Evolutionary conservation across 2,329 filamentous ascomycete species (phyloP).

Genomic region (Bipolaris oryzae): DNA sequence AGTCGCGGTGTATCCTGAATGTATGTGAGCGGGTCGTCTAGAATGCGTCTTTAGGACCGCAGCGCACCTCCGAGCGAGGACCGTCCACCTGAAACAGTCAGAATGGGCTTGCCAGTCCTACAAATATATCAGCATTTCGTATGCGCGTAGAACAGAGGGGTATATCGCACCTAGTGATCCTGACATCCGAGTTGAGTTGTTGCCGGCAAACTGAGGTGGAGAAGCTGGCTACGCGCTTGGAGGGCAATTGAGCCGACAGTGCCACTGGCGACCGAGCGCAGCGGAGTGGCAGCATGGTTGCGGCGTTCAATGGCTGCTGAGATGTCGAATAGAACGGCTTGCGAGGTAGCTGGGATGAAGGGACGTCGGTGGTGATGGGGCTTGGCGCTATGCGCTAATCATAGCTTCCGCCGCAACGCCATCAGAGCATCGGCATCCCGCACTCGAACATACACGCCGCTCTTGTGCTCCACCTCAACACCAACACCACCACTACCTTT

Average conservation of each 20-base stretch:
- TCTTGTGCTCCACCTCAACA: constrained; percentile 11
- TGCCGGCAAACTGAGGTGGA: constrained; percentile 38
- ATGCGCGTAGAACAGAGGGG: background rate
- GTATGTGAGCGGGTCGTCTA: constrained; percentile 39
- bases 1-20: constrained; percentile 86
- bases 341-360: constrained; percentile 29
- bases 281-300: constrained; percentile 49
- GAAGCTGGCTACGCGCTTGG: constrained; percentile 35
- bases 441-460: constrained; percentile 19
- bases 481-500: constrained; percentile 1
- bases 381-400: constrained; percentile 31
- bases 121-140: constrained; percentile 16
- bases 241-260: constrained; percentile 41
- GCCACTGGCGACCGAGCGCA: constrained; percentile 49
- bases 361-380: constrained; percentile 24
- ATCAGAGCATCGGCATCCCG: constrained; percentile 30
- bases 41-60: constrained; percentile 9
- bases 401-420: constrained; percentile 32
- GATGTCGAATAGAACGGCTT: constrained; percentile 35
- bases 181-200: constrained; percentile 72
- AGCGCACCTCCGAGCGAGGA: constrained; percentile 81
- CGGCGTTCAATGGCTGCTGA: constrained; percentile 47
- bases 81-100: constrained; percentile 86
- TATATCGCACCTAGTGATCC: constrained; percentile 68
- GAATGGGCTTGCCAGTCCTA: constrained; percentile 90